These are phyloP conservation scores for Xylaria sp. DNA, from an alignment of 2,329 filamentous ascomycete species.

Conservation along the genomic window DNA sequence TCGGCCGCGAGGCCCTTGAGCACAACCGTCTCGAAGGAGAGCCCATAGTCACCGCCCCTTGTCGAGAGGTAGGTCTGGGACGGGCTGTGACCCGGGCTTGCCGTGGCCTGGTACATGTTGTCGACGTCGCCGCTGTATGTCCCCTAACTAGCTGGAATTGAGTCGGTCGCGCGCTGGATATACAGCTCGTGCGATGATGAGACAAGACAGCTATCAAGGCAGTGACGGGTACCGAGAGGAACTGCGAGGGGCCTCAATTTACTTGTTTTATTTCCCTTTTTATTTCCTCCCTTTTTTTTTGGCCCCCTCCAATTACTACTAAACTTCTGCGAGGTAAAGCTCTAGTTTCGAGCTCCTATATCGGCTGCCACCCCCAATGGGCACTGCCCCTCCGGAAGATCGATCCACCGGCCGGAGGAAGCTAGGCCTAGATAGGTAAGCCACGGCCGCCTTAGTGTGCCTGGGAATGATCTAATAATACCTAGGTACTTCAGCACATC, in stretches of 20 bases:
- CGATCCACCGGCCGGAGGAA: constrained; percentile 19
- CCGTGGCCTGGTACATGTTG: constrained; percentile 36
- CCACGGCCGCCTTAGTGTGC: neutral
- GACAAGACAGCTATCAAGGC: too few relatives aligned
- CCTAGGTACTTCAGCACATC: too few relatives aligned
- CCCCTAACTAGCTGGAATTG: neutral
- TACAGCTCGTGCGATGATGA: too few relatives aligned
- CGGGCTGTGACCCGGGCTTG: constrained; percentile 29
- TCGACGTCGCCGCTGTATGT: constrained; percentile 4
- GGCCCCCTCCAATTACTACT: constrained; percentile 20
- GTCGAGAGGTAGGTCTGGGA: constrained; percentile 39
- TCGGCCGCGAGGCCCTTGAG: constrained; percentile 88
- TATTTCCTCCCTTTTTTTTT: neutral
- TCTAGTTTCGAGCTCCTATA: constrained; percentile 22
- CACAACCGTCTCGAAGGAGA: constrained; percentile 91
- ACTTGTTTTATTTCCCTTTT: neutral
- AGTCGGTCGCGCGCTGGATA: neutral
- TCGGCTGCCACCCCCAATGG: constrained; percentile 29
- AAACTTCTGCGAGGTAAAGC: neutral
- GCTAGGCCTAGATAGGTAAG: neutral
- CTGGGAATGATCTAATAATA: too few relatives aligned
- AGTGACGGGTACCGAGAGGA: too few relatives aligned
- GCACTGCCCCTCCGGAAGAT: constrained; percentile 35
- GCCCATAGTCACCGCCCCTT: constrained; percentile 52
- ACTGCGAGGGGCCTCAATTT: too few relatives aligned